phyloP scores from a whole-genome alignment of 176 grass and related monocot genomes.

The Eleusine coracana region DNA sequence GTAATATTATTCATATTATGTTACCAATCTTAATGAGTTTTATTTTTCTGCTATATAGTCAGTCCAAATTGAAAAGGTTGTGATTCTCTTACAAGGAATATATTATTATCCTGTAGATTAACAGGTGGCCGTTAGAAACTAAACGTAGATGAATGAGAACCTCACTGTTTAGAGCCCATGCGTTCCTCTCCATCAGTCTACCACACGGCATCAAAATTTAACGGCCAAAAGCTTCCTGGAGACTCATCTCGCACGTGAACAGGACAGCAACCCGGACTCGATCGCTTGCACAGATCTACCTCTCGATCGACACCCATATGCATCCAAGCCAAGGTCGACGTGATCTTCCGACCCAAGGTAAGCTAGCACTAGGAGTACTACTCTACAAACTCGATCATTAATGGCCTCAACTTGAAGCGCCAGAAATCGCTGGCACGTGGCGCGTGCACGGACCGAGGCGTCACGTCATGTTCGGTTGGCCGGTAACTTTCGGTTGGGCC shows the following conservation, averaged over 20 bases:
- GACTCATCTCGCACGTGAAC: not conserved
- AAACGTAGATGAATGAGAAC: not conserved
- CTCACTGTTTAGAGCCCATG: not conserved
- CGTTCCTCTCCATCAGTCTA: not conserved
- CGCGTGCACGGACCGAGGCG: not conserved
- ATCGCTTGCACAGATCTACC: not conserved
- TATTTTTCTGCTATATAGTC: too few relatives aligned
- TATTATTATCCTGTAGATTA: too few relatives aligned
- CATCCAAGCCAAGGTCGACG: not conserved
- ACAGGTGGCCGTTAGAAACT: not conserved
- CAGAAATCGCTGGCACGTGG: not conserved
- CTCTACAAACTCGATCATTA: not conserved
- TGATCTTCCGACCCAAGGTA: not conserved
- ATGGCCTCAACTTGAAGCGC: not conserved
- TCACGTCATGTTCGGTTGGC: not conserved
- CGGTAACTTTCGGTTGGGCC: not conserved
- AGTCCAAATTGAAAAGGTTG: too few relatives aligned
- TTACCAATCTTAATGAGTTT: too few relatives aligned
- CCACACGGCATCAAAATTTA: not conserved
- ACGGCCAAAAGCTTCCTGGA: not conserved
- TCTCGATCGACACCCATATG: too few relatives aligned
- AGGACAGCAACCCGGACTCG: not conserved
- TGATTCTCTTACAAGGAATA: too few relatives aligned
- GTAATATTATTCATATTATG: too few relatives aligned
- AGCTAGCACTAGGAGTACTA: not conserved